Percentiles rank a stretch among this genome's conserved stretches.
Evolutionary conservation across 78 protist species (phyloP).

Genomic region (Dictyostelium purpureum): DNA sequence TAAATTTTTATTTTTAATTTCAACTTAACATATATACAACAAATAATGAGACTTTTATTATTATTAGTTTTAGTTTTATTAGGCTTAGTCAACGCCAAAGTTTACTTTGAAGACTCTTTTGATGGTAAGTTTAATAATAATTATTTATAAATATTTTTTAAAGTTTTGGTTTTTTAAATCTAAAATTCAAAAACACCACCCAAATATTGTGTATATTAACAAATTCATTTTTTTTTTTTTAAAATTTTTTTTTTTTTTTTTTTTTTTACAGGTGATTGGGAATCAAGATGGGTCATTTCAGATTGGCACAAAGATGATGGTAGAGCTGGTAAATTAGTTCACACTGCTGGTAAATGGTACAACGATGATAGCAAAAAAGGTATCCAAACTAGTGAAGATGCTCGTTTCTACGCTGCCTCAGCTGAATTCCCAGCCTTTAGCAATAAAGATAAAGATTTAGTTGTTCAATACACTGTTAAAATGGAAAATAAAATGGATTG

Average conservation of each 20-base stretch:
- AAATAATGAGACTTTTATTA: not conserved
- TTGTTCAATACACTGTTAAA: constrained; percentile 94
- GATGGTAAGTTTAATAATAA: constrained; percentile 1
- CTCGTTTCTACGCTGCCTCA: constrained; percentile 90
- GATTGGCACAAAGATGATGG: constrained; percentile 81
- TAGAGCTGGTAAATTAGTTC: constrained; percentile 82
- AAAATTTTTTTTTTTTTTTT: not conserved
- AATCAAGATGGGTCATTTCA: constrained; percentile 85
- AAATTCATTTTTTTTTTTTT: not conserved
- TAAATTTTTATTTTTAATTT: no score
- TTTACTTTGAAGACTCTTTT: constrained; percentile 37
- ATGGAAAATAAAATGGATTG: constrained; percentile 95
- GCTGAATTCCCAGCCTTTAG: constrained; percentile 81
- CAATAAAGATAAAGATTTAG: constrained; percentile 91
- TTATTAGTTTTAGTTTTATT: constrained; percentile 10
- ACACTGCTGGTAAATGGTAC: constrained; percentile 89
- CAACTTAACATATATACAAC: constrained; percentile 4
- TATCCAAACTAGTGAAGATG: constrained; percentile 92
- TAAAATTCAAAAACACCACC: no score
- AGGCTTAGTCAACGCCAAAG: not conserved
- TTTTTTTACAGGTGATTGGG: constrained; percentile 71
- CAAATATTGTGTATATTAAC: no score
- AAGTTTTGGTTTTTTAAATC: no score
- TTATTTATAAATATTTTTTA: no score
- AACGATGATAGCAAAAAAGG: constrained; percentile 88